These are phyloP conservation scores for Alternaria angustiovoidea DNA, from an alignment of 2,329 filamentous ascomycete genomes.

Conservation along the genomic window DNA sequence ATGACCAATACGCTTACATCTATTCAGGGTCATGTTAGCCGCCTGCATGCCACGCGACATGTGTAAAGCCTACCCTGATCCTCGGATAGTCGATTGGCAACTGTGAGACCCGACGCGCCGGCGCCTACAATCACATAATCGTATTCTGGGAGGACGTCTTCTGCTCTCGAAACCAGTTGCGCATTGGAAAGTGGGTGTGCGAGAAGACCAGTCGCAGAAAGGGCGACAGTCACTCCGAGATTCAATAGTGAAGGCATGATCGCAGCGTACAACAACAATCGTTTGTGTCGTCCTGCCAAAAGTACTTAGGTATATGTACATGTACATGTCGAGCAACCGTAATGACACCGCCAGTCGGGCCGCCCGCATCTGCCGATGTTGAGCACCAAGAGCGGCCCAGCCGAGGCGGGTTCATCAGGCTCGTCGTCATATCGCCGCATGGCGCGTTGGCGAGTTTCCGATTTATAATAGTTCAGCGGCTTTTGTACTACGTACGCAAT, in stretches of 20 bases:
- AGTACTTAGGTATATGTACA: constrained; percentile 5
- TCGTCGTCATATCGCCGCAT: constrained; percentile 7
- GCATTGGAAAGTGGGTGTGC: constrained; percentile 31
- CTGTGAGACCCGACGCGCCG: constrained; percentile 37
- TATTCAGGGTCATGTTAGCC: constrained; percentile 6
- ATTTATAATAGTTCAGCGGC: constrained; percentile 2
- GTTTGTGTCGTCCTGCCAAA: background rate
- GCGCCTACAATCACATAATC: constrained; percentile 42
- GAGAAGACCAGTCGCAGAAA: constrained; percentile 20
- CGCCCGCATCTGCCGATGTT: constrained; percentile 10
- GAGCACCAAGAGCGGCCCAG: background rate
- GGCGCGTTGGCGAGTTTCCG: background rate
- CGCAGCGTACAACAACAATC: background rate
- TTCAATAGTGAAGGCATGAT: constrained; percentile 19
- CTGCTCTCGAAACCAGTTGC: constrained; percentile 18
- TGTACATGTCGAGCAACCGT: background rate
- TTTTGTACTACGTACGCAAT: background rate
- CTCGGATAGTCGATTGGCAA: constrained; percentile 41
- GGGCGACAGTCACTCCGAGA: constrained; percentile 17
- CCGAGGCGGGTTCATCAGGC: background rate
- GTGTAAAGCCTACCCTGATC: constrained; percentile 18
- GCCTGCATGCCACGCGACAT: background rate
- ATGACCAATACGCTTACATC: constrained; percentile 32
- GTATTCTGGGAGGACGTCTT: constrained; percentile 26
- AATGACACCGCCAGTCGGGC: constrained; percentile 4